Percentiles rank a stretch among this genome's conserved stretches.
These are phyloP conservation scores for Nicotiana otophora DNA, from an alignment of 257 asterid species.

Conservation along the genomic window DNA sequence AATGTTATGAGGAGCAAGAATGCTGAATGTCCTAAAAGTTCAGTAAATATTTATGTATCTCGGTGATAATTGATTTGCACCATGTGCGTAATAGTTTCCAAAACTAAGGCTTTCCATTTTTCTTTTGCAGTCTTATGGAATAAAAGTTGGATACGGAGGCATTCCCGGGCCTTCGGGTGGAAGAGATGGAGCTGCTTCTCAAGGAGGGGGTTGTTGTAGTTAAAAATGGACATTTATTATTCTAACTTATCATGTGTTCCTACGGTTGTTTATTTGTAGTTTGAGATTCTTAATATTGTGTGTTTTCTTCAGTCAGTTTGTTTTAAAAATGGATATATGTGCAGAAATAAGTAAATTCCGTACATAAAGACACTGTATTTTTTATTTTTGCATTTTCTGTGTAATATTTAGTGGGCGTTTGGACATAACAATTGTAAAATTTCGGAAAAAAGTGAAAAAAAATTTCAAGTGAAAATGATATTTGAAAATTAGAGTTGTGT, in stretches of 20 bases:
- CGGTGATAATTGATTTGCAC: not conserved
- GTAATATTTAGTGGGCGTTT: not conserved
- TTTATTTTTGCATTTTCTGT: not conserved
- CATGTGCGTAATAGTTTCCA: not conserved
- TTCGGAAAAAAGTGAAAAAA: no score
- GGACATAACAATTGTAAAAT: no score
- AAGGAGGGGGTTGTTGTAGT: slow-evolving; percentile 88
- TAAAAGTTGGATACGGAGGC: slow-evolving; percentile 85
- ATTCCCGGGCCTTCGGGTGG: slow-evolving; percentile 75
- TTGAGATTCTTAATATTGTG: not conserved
- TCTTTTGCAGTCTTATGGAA: slow-evolving; percentile 70
- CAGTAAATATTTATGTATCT: not conserved
- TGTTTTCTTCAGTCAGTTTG: slow-evolving; percentile 1
- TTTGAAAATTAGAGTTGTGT: no score
- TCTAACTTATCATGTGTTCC: not conserved
- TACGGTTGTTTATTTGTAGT: slow-evolving; percentile 11
- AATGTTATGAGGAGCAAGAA: not conserved
- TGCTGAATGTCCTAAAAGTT: not conserved
- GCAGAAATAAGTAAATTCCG: not conserved
- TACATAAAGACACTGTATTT: not conserved
- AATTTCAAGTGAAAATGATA: no score
- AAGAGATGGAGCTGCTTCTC: slow-evolving; percentile 65
- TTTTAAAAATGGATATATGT: slow-evolving; percentile 8
- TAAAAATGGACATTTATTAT: slow-evolving; percentile 23
- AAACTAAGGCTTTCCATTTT: not conserved